Evolutionary conservation across 2,329 filamentous ascomycete genomes (phyloP).

Genomic region (Balansia obtecta): DNA sequence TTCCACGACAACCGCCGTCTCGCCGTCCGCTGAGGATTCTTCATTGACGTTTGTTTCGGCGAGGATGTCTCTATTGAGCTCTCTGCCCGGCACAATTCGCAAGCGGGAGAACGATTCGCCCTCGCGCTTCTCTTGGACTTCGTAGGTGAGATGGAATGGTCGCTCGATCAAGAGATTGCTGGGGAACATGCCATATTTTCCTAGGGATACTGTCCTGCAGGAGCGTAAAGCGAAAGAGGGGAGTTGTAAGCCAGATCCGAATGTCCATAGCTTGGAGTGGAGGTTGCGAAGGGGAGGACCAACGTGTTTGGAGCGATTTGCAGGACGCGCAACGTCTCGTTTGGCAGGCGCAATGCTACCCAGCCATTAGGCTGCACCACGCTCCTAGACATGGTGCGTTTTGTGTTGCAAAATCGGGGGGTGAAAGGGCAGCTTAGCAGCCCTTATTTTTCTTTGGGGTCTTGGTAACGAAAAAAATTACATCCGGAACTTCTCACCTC

Average conservation of each 20-base stretch:
- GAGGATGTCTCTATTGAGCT: slow-evolving; percentile 73
- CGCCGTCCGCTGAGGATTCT: slow-evolving; percentile 28
- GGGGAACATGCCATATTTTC: slow-evolving; percentile 86
- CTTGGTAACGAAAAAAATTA: slow-evolving; percentile 4
- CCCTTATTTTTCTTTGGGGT: neutral
- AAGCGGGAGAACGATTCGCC: slow-evolving; percentile 55
- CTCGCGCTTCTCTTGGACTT: slow-evolving; percentile 61
- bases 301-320: slow-evolving; percentile 51
- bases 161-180: slow-evolving; percentile 84
- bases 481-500: slow-evolving; percentile 11
- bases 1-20: slow-evolving; percentile 23
- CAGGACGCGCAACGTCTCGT: slow-evolving; percentile 43
- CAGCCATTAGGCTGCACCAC: slow-evolving; percentile 42
- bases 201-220: slow-evolving; percentile 67
- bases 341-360: slow-evolving; percentile 47
- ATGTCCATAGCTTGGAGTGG: neutral
- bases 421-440: neutral
- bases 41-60: slow-evolving; percentile 26
- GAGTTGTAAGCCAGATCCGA: slow-evolving; percentile 13
- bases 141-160: slow-evolving; percentile 84
- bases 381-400: slow-evolving; percentile 17
- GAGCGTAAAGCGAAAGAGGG: neutral
- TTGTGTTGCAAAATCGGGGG: neutral
- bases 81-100: slow-evolving; percentile 65
- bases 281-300: slow-evolving; percentile 7